Percentiles rank a stretch among this genome's conserved stretches.
These are phyloP conservation scores for Aureococcus anophagefferens DNA, from an alignment of 108 stramenopile genomes.

Conservation along the genomic window DNA sequence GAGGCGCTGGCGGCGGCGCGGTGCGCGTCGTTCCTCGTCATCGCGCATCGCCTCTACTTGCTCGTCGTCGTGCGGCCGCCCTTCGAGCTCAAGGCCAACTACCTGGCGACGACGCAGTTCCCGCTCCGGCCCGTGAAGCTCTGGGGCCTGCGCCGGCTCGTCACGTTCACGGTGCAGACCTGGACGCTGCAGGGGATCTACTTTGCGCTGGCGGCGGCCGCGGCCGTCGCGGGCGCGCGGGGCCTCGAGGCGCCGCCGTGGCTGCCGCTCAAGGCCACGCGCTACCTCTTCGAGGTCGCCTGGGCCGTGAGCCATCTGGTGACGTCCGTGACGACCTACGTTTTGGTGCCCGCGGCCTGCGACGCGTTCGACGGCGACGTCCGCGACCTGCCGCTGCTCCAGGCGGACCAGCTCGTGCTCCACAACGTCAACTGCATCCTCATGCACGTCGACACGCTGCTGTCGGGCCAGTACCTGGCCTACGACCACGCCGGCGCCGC, in stretches of 20 bases:
- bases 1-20: too few species aligned
- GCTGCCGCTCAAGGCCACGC: too few species aligned
- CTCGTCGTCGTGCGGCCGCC: not conserved
- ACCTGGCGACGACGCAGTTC: not conserved
- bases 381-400: not conserved
- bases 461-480: not conserved
- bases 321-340: not conserved
- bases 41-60: not conserved
- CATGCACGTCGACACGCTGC: not conserved
- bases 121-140: not conserved
- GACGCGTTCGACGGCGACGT: not conserved
- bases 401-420: not conserved
- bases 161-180: not conserved
- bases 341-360: not conserved
- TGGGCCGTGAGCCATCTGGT: not conserved
- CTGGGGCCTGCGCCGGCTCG: not conserved
- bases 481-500: not conserved
- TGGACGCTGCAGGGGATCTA: not conserved
- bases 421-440: not conserved
- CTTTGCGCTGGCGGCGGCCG: not conserved
- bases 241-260: too few species aligned
- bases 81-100: not conserved
- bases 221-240: too few species aligned
- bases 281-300: not conserved
- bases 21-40: not conserved